Evolutionary conservation across 345 rosid genomes (phyloP).

Genomic region (Boechera retrofracta): DNA sequence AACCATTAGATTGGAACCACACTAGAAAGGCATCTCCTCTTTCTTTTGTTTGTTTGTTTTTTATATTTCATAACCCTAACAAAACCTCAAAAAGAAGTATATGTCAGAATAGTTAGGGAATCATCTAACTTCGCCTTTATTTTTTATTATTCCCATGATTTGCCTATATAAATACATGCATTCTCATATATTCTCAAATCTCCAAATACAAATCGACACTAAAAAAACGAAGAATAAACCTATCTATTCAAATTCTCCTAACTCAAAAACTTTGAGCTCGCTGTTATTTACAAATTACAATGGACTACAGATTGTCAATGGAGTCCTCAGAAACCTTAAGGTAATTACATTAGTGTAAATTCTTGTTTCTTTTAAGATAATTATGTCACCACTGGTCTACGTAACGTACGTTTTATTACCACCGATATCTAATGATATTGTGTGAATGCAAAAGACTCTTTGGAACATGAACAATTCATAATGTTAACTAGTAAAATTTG

Average conservation of each 20-base stretch:
- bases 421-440: not conserved
- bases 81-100: no score
- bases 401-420: not conserved
- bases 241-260: not conserved
- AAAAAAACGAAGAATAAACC: not conserved
- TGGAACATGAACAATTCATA: not conserved
- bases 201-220: not conserved
- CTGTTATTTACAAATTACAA: not conserved
- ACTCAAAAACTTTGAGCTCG: not conserved
- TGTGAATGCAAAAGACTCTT: not conserved
- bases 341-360: not conserved
- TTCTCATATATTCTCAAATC: slow-evolving; percentile 1
- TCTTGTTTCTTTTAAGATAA: not conserved
- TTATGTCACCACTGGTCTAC: not conserved
- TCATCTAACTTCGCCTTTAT: slow-evolving; percentile 24
- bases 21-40: no score
- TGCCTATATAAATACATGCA: slow-evolving; percentile 27
- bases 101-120: slow-evolving; percentile 14
- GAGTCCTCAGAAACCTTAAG: slow-evolving; percentile 34
- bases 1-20: no score
- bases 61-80: not conserved
- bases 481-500: not conserved
- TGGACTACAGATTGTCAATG: slow-evolving; percentile 27
- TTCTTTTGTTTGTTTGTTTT: not conserved
- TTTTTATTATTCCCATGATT: not conserved